A percentile compares a stretch with the other conserved stretches of the same genome.
Conservation (phyloP, 768 basidiomycete genomes). For the Clitopilus passeckerianus region DNA sequence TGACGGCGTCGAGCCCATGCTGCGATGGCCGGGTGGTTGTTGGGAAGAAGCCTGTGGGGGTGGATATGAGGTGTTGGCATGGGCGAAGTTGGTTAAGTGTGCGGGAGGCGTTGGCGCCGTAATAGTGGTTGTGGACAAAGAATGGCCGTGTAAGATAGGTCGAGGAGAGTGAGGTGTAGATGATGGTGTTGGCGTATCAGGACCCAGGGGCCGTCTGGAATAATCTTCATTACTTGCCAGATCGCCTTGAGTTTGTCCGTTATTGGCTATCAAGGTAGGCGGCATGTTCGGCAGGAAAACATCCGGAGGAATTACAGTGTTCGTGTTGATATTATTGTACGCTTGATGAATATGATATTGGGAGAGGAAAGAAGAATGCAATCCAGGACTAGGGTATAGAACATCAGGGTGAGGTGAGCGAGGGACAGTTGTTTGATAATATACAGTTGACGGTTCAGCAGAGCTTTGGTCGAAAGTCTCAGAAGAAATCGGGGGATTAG, state of each 20-base stretch:
- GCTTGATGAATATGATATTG: constrained; percentile 32
- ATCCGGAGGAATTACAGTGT: constrained; percentile 29
- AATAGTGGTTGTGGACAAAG: constrained; percentile 44
- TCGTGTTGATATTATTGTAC: constrained; percentile 15
- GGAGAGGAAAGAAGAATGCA: constrained; percentile 29
- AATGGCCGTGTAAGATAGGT: constrained; percentile 30
- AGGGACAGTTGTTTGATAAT: constrained; percentile 55
- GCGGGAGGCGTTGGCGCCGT: constrained; percentile 36
- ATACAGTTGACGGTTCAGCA: constrained; percentile 55
- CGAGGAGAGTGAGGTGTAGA: constrained; percentile 18
- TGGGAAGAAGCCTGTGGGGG: background rate
- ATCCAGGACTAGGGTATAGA: constrained; percentile 33
- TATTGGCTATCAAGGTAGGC: constrained; percentile 31
- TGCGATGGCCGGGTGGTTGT: background rate
- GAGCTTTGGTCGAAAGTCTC: constrained; percentile 29
- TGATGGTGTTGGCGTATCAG: constrained; percentile 35
- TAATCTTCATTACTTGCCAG: constrained; percentile 14
- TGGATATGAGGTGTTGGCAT: background rate
- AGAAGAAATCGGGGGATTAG: constrained; percentile 47
- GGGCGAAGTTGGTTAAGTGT: constrained; percentile 15
- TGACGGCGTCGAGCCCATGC: constrained; percentile 12
- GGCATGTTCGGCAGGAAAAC: constrained; percentile 37
- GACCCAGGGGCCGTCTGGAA: constrained; percentile 30
- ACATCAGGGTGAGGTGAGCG: constrained; percentile 40
- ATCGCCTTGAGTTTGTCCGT: constrained; percentile 21